These are phyloP conservation scores for Phytopythium kandeliae DNA, from an alignment of 352 stramenopile species.

Conservation along the genomic window DNA sequence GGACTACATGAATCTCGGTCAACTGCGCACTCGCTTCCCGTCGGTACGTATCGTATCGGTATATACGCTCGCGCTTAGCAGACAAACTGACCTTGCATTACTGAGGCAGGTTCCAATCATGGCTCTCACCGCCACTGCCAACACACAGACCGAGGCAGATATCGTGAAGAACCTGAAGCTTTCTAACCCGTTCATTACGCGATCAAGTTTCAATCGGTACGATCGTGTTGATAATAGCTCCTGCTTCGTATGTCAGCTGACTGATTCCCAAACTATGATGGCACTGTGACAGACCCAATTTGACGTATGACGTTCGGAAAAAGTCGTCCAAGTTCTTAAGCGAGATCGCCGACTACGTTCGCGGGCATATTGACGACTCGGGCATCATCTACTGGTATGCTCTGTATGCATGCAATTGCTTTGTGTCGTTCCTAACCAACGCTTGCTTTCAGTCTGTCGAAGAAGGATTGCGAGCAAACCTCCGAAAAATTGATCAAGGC, in stretches of 20 bases:
- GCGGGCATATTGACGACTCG: conserved; percentile 79
- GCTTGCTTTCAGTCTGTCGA: conserved; percentile 60
- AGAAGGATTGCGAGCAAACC: conserved; percentile 85
- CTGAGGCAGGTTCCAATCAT: conserved; percentile 73
- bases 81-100: neutral
- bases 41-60: conserved; percentile 43
- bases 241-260: neutral
- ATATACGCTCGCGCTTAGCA: neutral
- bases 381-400: conserved; percentile 88
- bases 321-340: conserved; percentile 78
- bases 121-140: conserved; percentile 84
- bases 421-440: no score
- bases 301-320: conserved; percentile 81
- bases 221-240: neutral
- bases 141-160: conserved; percentile 75
- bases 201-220: conserved; percentile 83
- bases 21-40: conserved; percentile 91
- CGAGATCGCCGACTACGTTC: conserved; percentile 74
- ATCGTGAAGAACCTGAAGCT: conserved; percentile 79
- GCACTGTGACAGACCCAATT: conserved; percentile 50
- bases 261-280: no score
- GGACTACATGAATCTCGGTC: conserved; percentile 95
- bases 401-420: no score
- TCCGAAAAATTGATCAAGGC: conserved; percentile 75
- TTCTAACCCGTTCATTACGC: conserved; percentile 67